These are phyloP conservation scores for Skeletonema costatum DNA, from an alignment of 108 stramenopile species.

Conservation along the genomic window DNA sequence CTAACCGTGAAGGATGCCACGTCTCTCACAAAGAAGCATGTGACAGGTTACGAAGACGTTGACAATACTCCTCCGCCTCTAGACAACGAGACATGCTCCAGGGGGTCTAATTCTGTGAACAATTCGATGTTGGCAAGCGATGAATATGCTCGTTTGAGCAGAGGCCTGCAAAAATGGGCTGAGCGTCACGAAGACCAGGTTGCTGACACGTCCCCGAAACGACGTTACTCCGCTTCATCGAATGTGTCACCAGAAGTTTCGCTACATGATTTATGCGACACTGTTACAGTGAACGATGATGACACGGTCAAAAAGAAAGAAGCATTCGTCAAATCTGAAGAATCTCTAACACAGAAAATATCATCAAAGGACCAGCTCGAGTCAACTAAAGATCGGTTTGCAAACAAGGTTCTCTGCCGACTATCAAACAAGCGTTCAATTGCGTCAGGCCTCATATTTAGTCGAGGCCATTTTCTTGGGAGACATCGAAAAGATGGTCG, in stretches of 20 bases:
- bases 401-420: conserved; percentile 82
- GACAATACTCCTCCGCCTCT: background rate
- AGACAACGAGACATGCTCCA: background rate
- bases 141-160: conserved; percentile 63
- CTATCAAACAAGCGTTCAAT: conserved; percentile 80
- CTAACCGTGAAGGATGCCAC: background rate
- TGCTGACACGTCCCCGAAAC: conserved; percentile 11
- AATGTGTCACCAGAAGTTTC: conserved; percentile 44
- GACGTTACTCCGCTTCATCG: conserved; percentile 31
- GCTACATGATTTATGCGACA: conserved; percentile 32
- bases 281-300: conserved; percentile 26
- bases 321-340: background rate
- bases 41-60: conserved; percentile 34
- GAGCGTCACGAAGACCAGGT: conserved; percentile 52
- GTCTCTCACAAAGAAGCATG: background rate
- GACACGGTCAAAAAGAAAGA: conserved; percentile 16
- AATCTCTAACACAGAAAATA: background rate
- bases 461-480: conserved; percentile 88
- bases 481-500: conserved; percentile 88
- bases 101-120: conserved; percentile 19
- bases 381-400: conserved; percentile 70
- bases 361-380: conserved; percentile 33
- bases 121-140: conserved; percentile 37
- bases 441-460: conserved; percentile 82
- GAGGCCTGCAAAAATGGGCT: conserved; percentile 66